Base-by-base conservation (phyloP, 495 filamentous ascomycete species). In the Hypoxylon subgilvum region DNA sequence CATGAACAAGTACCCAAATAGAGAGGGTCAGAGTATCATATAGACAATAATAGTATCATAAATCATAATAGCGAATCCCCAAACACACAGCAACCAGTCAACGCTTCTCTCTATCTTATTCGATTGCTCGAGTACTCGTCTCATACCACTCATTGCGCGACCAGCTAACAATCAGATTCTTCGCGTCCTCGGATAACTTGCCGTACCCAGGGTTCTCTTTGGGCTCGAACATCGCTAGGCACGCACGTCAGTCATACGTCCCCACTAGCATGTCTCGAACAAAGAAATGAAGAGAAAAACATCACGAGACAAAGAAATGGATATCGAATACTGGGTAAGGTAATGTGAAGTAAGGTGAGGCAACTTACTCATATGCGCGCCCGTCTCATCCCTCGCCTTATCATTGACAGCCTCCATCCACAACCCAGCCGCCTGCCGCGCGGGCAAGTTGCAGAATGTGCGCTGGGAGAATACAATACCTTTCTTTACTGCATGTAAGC, bases 371-470 rank as follows among this genome's bases (percentile, higher is more conserved):
- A 88, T 86, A 76, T 97, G 94, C 9, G 95, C 93, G 57, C 76
- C 75, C 6, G 84, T 83, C 75, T 98, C 94, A 52, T 96, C 91
- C 21, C 54, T 73, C 2, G 87, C 90, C 66, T 81, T 84, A 53
- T 92, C 82, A 72, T 97, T 98, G 40, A 90, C 76, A 10, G 85
- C 85, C 53, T 82, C 82, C 46, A 77, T 72, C 84, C 88, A 92
- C 56, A 77, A 75, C 28, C 75, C 74, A 4, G 73, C 74, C 36
- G 52, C 54, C 23, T 84, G 79, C 44, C 78, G 79, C 19, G 72
- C 52, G 1, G 93, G 91, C 16, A 97, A 68, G 21, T 85, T 84
- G 67, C 91, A 93, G 66, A 98, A 97, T 0, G 92, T 97, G 52
- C 94, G 62, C 61, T 81, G 69, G 74, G n/a, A n/a, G n/a, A n/a